Percentiles rank a stretch among this genome's conserved stretches.
These are phyloP conservation scores for Pterocarpus santalinus DNA, from an alignment of 306 rosid species.

Conservation along the genomic window DNA sequence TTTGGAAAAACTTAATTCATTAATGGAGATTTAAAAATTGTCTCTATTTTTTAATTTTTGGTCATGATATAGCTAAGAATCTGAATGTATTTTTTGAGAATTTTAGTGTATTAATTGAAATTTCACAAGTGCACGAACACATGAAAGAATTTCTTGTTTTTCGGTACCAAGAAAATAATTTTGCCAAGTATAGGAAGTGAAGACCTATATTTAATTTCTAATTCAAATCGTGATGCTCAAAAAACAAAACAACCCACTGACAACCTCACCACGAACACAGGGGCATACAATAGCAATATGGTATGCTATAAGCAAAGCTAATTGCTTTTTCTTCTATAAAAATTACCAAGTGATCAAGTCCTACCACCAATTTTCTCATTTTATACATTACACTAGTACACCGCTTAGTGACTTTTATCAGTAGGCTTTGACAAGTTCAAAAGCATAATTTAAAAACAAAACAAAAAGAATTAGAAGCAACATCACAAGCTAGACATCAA, in stretches of 20 bases:
- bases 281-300: conserved; percentile 16
- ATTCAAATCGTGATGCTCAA: no score
- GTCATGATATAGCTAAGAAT: no score
- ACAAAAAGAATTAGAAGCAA: background rate
- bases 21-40: no score
- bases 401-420: background rate
- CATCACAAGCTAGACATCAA: conserved; percentile 7
- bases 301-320: conserved; percentile 38
- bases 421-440: conserved; percentile 39
- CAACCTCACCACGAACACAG: background rate
- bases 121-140: no score
- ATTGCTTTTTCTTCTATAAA: conserved; percentile 52
- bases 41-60: no score
- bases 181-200: no score
- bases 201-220: no score
- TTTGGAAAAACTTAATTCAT: no score
- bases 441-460: conserved; percentile 2
- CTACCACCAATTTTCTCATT: conserved; percentile 13
- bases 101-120: no score
- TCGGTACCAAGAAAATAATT: no score
- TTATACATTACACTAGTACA: conserved; percentile 52
- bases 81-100: no score
- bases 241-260: conserved; percentile 1
- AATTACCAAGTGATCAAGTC: conserved; percentile 45
- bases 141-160: no score